Evolutionary conservation across 1,284 basidiomycete genomes (phyloP).

Genomic region (Irpex sp.): DNA sequence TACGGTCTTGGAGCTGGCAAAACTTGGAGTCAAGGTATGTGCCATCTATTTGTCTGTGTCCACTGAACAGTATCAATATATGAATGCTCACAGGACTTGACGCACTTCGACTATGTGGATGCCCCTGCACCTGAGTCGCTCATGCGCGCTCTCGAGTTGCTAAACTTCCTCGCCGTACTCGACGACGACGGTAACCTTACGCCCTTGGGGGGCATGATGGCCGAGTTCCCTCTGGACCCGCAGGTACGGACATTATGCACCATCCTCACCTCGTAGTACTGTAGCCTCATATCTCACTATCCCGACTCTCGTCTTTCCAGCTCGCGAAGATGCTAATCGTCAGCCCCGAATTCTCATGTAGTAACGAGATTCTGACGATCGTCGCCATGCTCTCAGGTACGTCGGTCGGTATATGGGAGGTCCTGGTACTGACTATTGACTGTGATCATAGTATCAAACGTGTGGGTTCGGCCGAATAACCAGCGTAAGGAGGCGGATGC

Average conservation of each 20-base stretch:
- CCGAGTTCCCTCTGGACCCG: slow-evolving; percentile 96
- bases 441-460: slow-evolving; percentile 72
- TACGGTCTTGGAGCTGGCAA: slow-evolving; percentile 92
- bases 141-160: slow-evolving; percentile 94
- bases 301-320: slow-evolving; percentile 29
- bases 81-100: slow-evolving; percentile 61
- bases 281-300: background rate
- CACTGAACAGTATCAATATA: background rate
- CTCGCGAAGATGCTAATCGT: slow-evolving; percentile 94
- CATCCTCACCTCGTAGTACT: background rate
- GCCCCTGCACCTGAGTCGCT: slow-evolving; percentile 96
- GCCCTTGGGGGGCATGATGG: slow-evolving; percentile 88
- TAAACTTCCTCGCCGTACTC: slow-evolving; percentile 91
- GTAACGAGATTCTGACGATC: slow-evolving; percentile 93
- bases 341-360: slow-evolving; percentile 94
- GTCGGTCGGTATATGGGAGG: slow-evolving; percentile 15
- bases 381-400: slow-evolving; percentile 93
- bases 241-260: slow-evolving; percentile 50
- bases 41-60: background rate
- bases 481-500: slow-evolving; percentile 88
- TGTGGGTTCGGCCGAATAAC: slow-evolving; percentile 90
- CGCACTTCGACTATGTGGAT: slow-evolving; percentile 94
- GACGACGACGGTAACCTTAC: slow-evolving; percentile 96
- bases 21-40: slow-evolving; percentile 80
- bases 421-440: background rate